phyloP scores from a whole-genome alignment of 73 alveolate species.

The Tetrahymena elliotti region DNA sequence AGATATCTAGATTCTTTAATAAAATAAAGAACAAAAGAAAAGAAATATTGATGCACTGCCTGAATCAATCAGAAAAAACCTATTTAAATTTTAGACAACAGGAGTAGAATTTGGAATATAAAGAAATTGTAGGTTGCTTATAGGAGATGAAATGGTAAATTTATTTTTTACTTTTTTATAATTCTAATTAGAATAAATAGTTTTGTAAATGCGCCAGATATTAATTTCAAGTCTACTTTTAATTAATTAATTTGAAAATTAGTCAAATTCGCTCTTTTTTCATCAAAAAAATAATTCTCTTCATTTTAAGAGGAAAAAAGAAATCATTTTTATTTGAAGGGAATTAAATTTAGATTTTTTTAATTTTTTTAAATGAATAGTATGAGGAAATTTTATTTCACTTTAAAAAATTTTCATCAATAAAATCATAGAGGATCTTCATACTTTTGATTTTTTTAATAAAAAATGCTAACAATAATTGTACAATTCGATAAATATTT shows the following conservation, averaged over 20 bases:
- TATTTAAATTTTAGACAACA: slow-evolving; percentile 66
- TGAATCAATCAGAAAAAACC: slow-evolving; percentile 10
- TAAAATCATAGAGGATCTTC: too few species aligned
- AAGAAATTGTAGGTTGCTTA: slow-evolving; percentile 67
- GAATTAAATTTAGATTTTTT: too few species aligned
- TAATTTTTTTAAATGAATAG: too few species aligned
- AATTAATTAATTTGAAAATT: not conserved
- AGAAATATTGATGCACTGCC: slow-evolving; percentile 20
- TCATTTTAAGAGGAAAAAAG: too few species aligned
- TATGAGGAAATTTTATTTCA: too few species aligned
- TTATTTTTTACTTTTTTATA: not conserved
- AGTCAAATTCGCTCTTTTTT: not conserved
- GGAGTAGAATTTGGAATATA: slow-evolving; percentile 79
- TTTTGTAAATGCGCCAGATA: not conserved
- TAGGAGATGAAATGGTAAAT: slow-evolving; percentile 89
- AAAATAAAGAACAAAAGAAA: not conserved
- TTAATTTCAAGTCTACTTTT: not conserved
- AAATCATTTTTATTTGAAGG: too few species aligned
- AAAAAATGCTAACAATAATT: too few species aligned
- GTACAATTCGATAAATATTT: too few species aligned
- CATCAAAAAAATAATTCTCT: too few species aligned
- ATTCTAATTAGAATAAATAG: not conserved
- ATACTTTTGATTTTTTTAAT: too few species aligned
- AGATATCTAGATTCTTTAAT: not conserved
- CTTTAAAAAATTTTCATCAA: too few species aligned